Percentiles rank a stretch among this genome's conserved stretches.
These are phyloP conservation scores for Penicillium occitanis DNA, from an alignment of 2,329 filamentous ascomycete genomes.

Conservation along the genomic window DNA sequence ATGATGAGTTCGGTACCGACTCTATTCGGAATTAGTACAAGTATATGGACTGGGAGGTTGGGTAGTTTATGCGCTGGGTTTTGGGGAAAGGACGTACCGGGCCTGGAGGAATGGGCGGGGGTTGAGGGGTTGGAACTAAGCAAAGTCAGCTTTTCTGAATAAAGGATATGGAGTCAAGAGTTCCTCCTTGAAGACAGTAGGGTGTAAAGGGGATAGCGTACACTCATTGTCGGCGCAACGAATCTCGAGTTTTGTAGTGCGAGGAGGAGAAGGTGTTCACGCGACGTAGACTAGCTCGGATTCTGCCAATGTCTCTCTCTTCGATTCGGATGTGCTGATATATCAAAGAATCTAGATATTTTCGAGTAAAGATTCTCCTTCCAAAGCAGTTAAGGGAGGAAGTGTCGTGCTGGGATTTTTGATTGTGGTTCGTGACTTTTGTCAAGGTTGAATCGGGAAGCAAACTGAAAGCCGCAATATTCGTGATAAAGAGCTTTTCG, in stretches of 20 bases:
- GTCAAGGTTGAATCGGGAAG: background rate
- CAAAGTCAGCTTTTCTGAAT: background rate
- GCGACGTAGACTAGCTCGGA: conserved; percentile 1
- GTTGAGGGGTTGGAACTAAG: conserved; percentile 86
- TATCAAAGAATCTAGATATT: too few species aligned
- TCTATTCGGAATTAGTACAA: conserved; percentile 43
- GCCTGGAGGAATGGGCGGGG: conserved; percentile 94
- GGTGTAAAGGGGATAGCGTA: conserved; percentile 24
- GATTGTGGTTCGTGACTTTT: background rate
- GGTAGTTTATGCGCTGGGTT: background rate
- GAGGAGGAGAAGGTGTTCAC: conserved; percentile 3
- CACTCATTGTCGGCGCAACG: conserved; percentile 33
- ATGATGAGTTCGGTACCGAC: conserved; percentile 90
- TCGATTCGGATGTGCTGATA: background rate
- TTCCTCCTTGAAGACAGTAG: too few species aligned
- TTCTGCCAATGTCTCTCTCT: background rate
- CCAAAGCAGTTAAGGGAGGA: background rate
- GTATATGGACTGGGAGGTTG: background rate
- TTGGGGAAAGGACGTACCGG: conserved; percentile 57
- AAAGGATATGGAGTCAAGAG: too few species aligned
- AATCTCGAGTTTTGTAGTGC: background rate
- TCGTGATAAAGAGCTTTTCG: conserved; percentile 17
- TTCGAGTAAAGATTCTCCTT: background rate
- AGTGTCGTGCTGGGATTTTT: background rate
- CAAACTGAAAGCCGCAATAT: background rate